phyloP scores from a whole-genome alignment of 2,329 filamentous ascomycete species.

The Diaporthe destruens region DNA sequence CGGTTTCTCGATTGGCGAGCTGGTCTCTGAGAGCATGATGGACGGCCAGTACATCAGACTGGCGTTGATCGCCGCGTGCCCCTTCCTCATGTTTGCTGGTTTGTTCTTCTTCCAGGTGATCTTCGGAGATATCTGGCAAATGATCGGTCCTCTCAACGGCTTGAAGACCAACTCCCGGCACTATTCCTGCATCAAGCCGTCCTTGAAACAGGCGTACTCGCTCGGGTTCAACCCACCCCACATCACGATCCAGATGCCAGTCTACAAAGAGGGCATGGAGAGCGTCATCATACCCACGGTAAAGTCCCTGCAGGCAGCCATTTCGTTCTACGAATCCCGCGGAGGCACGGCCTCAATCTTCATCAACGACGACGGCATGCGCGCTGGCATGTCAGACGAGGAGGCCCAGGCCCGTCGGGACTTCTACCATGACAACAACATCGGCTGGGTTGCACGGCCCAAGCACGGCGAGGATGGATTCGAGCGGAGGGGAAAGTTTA shows the following conservation, averaged over 20 bases:
- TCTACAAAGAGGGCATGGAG: conserved; percentile 57
- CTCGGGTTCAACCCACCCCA: conserved; percentile 54
- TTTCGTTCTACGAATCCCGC: conserved; percentile 63
- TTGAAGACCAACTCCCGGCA: conserved; percentile 58
- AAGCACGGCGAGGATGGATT: conserved; percentile 61
- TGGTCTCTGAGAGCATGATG: conserved; percentile 54
- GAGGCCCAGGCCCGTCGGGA: conserved; percentile 57
- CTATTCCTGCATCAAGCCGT: conserved; percentile 55
- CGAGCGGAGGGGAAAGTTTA: conserved; percentile 73
- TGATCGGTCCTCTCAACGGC: conserved; percentile 62
- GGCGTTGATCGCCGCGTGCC: conserved; percentile 52
- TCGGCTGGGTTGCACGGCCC: conserved; percentile 63
- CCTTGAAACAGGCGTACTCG: conserved; percentile 50
- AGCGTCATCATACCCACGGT: conserved; percentile 63
- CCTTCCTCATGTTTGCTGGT: conserved; percentile 54
- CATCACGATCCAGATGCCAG: conserved; percentile 60
- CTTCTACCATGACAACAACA: conserved; percentile 64
- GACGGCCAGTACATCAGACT: conserved; percentile 55
- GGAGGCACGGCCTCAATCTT: conserved; percentile 56
- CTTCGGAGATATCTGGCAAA: conserved; percentile 56
- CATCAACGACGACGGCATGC: conserved; percentile 74
- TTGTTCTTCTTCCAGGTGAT: conserved; percentile 60
- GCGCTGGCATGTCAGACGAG: conserved; percentile 58
- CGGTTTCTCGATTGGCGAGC: conserved; percentile 53
- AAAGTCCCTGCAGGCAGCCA: conserved; percentile 61